A percentile compares a stretch with the other conserved stretches of the same genome.
Evolutionary conservation across 2,329 filamentous ascomycete genomes (phyloP).

Genomic region (Aaosphaeria arxii): DNA sequence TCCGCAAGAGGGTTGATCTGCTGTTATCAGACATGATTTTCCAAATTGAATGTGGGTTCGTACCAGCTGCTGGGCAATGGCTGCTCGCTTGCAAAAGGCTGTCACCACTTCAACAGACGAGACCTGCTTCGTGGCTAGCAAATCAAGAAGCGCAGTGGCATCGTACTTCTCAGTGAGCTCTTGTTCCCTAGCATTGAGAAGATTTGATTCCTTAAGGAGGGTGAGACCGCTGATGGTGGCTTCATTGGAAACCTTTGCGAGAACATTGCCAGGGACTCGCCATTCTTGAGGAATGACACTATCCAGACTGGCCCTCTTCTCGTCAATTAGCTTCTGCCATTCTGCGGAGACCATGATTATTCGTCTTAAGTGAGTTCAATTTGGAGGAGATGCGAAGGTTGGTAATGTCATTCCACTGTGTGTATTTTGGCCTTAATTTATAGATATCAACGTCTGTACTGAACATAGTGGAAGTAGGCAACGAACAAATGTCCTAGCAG

Average conservation of each 20-base stretch:
- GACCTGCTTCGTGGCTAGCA: background rate
- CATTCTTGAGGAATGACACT: background rate
- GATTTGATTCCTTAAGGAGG: background rate
- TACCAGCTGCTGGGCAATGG: background rate
- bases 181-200: background rate
- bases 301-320: background rate
- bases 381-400: no score
- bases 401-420: no score
- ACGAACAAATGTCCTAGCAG: no score
- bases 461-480: no score
- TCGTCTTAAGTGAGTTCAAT: no score
- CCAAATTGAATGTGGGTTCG: background rate
- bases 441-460: no score
- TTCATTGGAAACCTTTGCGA: background rate
- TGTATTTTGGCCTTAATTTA: no score
- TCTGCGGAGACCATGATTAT: background rate
- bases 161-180: background rate
- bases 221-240: background rate
- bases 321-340: background rate
- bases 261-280: background rate
- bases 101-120: background rate
- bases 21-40: background rate
- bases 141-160: background rate
- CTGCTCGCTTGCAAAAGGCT: background rate
- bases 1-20: background rate